A percentile compares a stretch with the other conserved stretches of the same genome.
These are phyloP conservation scores for Amanita thiersii DNA, from an alignment of 768 basidiomycete genomes.

Conservation along the genomic window DNA sequence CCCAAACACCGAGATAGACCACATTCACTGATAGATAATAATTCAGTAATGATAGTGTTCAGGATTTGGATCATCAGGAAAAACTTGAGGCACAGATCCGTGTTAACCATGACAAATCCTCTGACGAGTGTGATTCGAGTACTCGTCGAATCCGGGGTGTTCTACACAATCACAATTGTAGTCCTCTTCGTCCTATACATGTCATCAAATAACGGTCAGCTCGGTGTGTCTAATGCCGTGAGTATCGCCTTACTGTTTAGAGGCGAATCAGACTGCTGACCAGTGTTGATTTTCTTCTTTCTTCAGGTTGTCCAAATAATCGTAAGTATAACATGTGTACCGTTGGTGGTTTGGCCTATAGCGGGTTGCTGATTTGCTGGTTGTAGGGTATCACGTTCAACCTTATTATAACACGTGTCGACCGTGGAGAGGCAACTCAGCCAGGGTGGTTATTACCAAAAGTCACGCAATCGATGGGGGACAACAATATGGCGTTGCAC, in stretches of 20 bases:
- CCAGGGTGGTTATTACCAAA: conserved; percentile 2
- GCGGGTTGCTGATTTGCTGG: neutral
- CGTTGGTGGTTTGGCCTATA: neutral
- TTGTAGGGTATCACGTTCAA: conserved; percentile 24
- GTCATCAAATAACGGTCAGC: conserved; percentile 25
- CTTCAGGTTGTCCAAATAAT: conserved; percentile 33
- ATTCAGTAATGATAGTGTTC: conserved; percentile 26
- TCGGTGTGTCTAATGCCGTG: conserved; percentile 30
- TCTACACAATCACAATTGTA: conserved; percentile 27
- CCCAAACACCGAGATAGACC: neutral
- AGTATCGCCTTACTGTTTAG: conserved; percentile 11
- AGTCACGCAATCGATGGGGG: neutral
- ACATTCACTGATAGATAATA: neutral
- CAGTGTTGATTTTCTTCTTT: neutral
- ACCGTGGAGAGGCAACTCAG: conserved; percentile 16
- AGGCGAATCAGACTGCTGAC: neutral
- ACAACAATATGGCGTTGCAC: conserved; percentile 14
- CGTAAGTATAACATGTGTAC: conserved; percentile 14
- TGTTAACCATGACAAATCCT: conserved; percentile 15
- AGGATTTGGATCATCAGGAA: conserved; percentile 27
- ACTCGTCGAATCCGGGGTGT: conserved; percentile 30
- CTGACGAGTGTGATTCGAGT: conserved; percentile 21
- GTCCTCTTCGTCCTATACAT: conserved; percentile 27
- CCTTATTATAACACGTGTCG: conserved; percentile 21
- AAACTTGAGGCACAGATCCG: conserved; percentile 16